Base-by-base conservation (phyloP, 1,139 yeast species). In the Pichia sp. region DNA sequence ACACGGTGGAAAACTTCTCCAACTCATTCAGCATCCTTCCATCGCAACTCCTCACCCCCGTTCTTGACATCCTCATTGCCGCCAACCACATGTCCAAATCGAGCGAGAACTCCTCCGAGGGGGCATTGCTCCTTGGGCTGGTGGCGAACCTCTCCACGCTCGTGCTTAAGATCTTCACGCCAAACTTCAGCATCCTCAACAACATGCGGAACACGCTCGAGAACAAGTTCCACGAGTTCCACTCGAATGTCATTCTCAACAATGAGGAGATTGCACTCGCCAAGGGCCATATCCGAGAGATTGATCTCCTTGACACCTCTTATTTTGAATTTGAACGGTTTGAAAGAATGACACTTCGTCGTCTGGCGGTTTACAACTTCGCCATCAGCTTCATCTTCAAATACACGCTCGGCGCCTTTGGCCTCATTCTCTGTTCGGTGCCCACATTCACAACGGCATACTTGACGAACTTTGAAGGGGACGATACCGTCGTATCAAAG, bases 331-430 rank as follows among this genome's bases (percentile, higher is more conserved):
- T 90, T 55, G 95, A 87, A 56, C 73, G 85, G 53, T 93, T 90
- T 67, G 76, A 84, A 54, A 82, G 86, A 60, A 77, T 83, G 67
- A 94, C 88, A 59, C 77, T 87, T 53, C 80, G 90, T 69, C 82
- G 87, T 55, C 73, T 83, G 61, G 90, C 88, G 0, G 66, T 85
- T 21, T 88, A 79, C 68, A 96, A 78, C 68, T 82, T 76, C 63
- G 90, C 85, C 38, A 91, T 84, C 63, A 87, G 79, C 48, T 91
- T 90, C 61, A 83, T 89, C 53, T 93, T 91, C 52, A 91, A 91
- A 65, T 91, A 91, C 66, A 80, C 90, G 47, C 86, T 97, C 94
- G 97, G 98, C 52, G 97, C 96, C 3, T 88, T 94, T 39, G 97
- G 98, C 7, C 75, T 91, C 53, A 81, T 84, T 0, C 73, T 91